Evolutionary conservation across 106 monocot genomes (phyloP), one percentile per base, ranked within the genome.

Genomic region (Dendrobium huoshanense): DNA sequence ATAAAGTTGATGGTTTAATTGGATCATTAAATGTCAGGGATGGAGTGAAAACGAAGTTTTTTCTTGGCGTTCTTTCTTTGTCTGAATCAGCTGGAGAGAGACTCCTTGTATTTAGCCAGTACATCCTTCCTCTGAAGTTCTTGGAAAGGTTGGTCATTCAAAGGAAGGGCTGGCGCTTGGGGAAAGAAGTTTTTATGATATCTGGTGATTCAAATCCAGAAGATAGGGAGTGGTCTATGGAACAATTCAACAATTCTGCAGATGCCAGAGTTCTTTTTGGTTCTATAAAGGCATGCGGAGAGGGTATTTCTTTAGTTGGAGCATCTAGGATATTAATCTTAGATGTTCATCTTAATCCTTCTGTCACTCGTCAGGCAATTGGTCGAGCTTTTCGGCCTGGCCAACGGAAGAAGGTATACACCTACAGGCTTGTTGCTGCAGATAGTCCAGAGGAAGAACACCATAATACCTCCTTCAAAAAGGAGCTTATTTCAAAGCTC

Each of bases 261-360:
- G 94, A 92, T 85, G 92, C 94, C 6, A 94, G 91, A 73, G 82
- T 98, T 73, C 83, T 98, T 44, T 89, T 98, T 80, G 97, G 97
- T 41, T 98, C 97, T 0, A 98, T 98, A 80, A 98, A 91, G 85
- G 97, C 97, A 0, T 98, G 97, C 83, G 97, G 97, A 2, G 97
- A 98, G 86, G 97, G 97, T 1, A 92, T 98, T 58, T 98, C 97
- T 59, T 83, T 98, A 18, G 88, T 92, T 19, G 97, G 97, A 22
- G 97, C 97, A 43, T 98, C 97, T 0, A 82, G 97, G 37, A 84
- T 98, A 49, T 54, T 98, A 27, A 88, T 98, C 45, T 79, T 98
- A 70, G 97, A 98, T 82, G 94, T 94, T n/a, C 94, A 94, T 67
- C 61, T 94, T 55, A 98, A 98, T 80, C 97, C 98, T 58, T 98